Percentiles rank a stretch among this genome's conserved stretches.
These are phyloP conservation scores for Aspergillus nanangensis DNA, from an alignment of 495 filamentous ascomycete genomes.

Conservation along the genomic window DNA sequence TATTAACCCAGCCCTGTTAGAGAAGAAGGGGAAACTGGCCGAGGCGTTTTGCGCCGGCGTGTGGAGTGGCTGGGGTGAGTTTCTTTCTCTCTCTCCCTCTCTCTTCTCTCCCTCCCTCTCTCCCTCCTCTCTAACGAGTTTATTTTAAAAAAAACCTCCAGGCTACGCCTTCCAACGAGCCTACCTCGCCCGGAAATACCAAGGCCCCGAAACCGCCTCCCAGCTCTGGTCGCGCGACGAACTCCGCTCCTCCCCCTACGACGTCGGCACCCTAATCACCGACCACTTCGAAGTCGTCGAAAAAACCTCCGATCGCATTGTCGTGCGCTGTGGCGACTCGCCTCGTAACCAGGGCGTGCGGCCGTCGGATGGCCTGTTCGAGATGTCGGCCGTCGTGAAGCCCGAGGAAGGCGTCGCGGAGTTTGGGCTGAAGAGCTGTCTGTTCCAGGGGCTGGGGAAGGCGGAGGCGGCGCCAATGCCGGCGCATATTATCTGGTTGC, in stretches of 20 bases:
- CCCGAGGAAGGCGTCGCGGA: conserved; percentile 54
- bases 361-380: conserved; percentile 64
- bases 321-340: conserved; percentile 63
- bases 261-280: conserved; percentile 60
- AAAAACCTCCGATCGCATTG: conserved; percentile 55
- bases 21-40: conserved; percentile 54
- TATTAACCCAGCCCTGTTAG: conserved; percentile 60
- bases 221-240: conserved; percentile 61
- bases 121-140: background rate
- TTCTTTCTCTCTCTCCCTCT: background rate
- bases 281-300: conserved; percentile 77
- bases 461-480: conserved; percentile 48
- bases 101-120: background rate
- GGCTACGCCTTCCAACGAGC: conserved; percentile 61
- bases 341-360: conserved; percentile 54
- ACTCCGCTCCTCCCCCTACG: conserved; percentile 50
- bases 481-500: conserved; percentile 49
- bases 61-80: conserved; percentile 61
- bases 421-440: conserved; percentile 63
- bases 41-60: conserved; percentile 62
- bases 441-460: conserved; percentile 54
- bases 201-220: conserved; percentile 51
- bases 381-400: conserved; percentile 61
- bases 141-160: conserved; percentile 17
- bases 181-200: conserved; percentile 59